These are phyloP conservation scores for Xylaria longipes DNA, from an alignment of 495 filamentous ascomycete genomes.

Conservation along the genomic window DNA sequence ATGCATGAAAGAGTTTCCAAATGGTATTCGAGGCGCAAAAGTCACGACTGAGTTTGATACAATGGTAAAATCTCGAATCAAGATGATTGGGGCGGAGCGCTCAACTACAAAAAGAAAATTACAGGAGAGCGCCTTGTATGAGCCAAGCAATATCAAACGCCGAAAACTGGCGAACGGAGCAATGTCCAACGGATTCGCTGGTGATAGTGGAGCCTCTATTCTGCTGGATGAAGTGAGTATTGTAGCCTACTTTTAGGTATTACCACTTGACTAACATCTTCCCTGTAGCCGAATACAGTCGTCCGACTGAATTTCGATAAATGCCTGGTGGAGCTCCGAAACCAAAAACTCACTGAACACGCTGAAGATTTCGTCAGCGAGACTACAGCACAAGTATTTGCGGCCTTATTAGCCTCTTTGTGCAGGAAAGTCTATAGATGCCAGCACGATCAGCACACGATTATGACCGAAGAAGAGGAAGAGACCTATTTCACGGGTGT, in stretches of 20 bases:
- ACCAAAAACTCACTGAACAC: slow-evolving; percentile 69
- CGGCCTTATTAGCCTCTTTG: slow-evolving; percentile 68
- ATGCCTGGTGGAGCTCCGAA: slow-evolving; percentile 80
- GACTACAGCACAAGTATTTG: slow-evolving; percentile 76
- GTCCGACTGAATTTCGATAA: slow-evolving; percentile 88
- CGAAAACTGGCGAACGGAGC: slow-evolving; percentile 52
- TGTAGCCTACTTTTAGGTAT: not conserved
- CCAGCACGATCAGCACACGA: slow-evolving; percentile 53
- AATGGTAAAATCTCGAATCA: slow-evolving; percentile 61
- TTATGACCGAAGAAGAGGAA: slow-evolving; percentile 63
- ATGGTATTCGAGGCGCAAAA: slow-evolving; percentile 56
- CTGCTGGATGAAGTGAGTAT: slow-evolving; percentile 43
- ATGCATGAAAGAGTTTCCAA: slow-evolving; percentile 46
- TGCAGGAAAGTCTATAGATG: slow-evolving; percentile 74
- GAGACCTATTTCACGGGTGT: slow-evolving; percentile 42
- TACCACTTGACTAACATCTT: slow-evolving; percentile 35
- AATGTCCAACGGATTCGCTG: slow-evolving; percentile 36
- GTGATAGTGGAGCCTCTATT: slow-evolving; percentile 46
- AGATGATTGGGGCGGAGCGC: slow-evolving; percentile 52
- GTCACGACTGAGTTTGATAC: slow-evolving; percentile 61
- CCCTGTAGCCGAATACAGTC: slow-evolving; percentile 58
- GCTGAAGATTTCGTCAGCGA: slow-evolving; percentile 65
- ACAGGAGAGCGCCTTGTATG: slow-evolving; percentile 42
- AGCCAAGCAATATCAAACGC: slow-evolving; percentile 48
- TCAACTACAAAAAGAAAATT: slow-evolving; percentile 58